A percentile compares a stretch with the other conserved stretches of the same genome.
Conservation (phyloP, 805 yeast species). For the Lachancea waltii region DNA sequence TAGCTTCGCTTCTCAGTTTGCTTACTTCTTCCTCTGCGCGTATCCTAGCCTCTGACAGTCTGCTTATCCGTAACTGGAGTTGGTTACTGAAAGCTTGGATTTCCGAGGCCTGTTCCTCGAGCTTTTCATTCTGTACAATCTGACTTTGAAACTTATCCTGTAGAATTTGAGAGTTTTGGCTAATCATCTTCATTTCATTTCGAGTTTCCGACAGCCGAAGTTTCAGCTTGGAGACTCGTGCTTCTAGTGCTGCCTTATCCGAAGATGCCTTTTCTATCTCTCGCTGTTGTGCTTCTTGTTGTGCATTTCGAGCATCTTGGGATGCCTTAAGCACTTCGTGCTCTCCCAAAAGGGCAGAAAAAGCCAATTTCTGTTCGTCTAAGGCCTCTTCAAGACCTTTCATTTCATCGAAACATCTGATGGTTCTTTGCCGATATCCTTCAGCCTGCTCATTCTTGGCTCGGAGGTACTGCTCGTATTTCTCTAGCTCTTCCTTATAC, state of each 20-base stretch:
- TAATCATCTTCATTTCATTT: slow-evolving; percentile 26
- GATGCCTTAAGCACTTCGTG: slow-evolving; percentile 9
- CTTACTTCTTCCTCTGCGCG: slow-evolving; percentile 10
- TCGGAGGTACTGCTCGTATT: slow-evolving; percentile 4
- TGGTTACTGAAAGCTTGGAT: slow-evolving; percentile 8
- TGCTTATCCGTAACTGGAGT: slow-evolving; percentile 9
- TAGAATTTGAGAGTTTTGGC: slow-evolving; percentile 16
- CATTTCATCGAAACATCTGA: background rate
- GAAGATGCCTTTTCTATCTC: slow-evolving; percentile 4
- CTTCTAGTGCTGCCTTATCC: slow-evolving; percentile 13
- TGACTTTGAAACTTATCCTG: slow-evolving; percentile 9
- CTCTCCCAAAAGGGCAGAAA: slow-evolving; percentile 8
- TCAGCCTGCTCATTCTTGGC: slow-evolving; percentile 6
- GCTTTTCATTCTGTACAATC: slow-evolving; percentile 5
- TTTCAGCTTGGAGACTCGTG: slow-evolving; percentile 15
- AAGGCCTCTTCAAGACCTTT: slow-evolving; percentile 1
- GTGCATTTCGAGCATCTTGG: slow-evolving; percentile 3
- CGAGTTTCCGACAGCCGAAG: slow-evolving; percentile 16
- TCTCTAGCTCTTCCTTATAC: slow-evolving; percentile 4
- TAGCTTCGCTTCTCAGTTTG: slow-evolving; percentile 1
- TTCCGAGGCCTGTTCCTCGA: slow-evolving; percentile 4
- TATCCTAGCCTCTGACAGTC: slow-evolving; percentile 1
- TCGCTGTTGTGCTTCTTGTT: slow-evolving; percentile 7
- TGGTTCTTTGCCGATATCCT: slow-evolving; percentile 1
- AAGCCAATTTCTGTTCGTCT: slow-evolving; percentile 6